These are phyloP conservation scores for Leersia perrieri DNA, from an alignment of 176 grass and related monocot genomes.

Conservation along the genomic window DNA sequence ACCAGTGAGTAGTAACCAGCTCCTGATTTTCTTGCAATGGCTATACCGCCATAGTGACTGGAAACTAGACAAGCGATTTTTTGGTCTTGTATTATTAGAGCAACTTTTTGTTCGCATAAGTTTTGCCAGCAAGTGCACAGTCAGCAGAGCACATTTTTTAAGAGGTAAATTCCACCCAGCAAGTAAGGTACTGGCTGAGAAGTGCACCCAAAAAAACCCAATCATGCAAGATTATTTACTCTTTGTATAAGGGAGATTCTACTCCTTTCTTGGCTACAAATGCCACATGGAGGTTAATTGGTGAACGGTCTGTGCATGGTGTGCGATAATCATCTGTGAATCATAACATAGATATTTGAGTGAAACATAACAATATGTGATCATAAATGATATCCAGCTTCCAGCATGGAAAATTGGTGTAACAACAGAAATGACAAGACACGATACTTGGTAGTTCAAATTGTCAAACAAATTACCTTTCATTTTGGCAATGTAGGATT, in stretches of 20 bases:
- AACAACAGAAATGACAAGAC: not conserved
- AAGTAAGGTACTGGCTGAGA: not conserved
- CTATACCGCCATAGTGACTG: not conserved
- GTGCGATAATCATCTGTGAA: not conserved
- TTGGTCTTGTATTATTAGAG: not conserved
- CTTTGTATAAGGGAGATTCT: not conserved
- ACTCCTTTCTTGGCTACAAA: not conserved
- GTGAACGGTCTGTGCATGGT: not conserved
- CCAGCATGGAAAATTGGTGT: not conserved
- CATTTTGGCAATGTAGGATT: not conserved
- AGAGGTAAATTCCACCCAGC: not conserved
- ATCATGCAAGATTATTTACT: not conserved
- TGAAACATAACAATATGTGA: not conserved
- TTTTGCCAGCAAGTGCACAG: too few species aligned
- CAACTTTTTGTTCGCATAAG: not conserved
- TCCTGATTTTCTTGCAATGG: not conserved
- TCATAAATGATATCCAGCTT: not conserved
- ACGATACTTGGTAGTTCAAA: not conserved
- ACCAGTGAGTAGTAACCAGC: not conserved
- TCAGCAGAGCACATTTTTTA: not conserved
- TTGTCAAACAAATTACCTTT: not conserved
- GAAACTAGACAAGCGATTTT: not conserved
- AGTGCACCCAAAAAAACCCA: not conserved
- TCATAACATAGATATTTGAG: not conserved
- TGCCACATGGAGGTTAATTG: not conserved